phyloP scores from a whole-genome alignment of 2,329 filamentous ascomycete genomes.

The Cytospora paraplurivora region DNA sequence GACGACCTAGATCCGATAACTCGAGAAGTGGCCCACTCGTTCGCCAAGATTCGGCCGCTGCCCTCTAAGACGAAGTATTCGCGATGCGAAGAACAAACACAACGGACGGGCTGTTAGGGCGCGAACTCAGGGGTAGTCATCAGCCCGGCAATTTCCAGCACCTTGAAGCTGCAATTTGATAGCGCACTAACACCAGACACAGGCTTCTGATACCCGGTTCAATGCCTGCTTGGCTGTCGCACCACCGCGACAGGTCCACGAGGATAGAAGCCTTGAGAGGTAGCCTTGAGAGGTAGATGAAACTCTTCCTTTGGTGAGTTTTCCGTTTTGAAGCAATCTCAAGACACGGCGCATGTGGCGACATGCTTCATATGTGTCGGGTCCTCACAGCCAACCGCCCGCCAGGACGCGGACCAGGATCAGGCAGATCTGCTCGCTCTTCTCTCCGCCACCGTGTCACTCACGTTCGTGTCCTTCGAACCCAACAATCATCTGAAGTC shows the following conservation, averaged over 20 bases:
- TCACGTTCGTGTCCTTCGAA: not conserved
- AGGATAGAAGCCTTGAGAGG: too few species aligned
- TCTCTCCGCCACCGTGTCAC: not conserved
- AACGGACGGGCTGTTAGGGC: not conserved
- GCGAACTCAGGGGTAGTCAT: not conserved
- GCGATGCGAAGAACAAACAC: too few species aligned
- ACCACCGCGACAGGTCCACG: too few species aligned
- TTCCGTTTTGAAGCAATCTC: not conserved
- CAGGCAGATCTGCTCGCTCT: not conserved
- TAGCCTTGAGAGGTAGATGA: not conserved
- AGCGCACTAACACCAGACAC: not conserved
- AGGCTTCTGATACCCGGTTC: too few species aligned
- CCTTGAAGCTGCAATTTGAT: not conserved
- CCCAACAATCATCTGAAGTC: not conserved
- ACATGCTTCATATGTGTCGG: not conserved
- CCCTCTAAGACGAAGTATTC: too few species aligned
- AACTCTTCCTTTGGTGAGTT: not conserved
- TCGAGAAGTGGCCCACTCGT: too few species aligned
- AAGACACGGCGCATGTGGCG: not conserved
- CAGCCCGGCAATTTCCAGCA: not conserved
- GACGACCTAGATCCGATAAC: too few species aligned
- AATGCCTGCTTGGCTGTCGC: too few species aligned
- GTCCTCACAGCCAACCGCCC: not conserved
- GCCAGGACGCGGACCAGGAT: not conserved
- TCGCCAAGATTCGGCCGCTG: too few species aligned